These are phyloP conservation scores for Ophiocordyceps robertsii DNA, from an alignment of 2,329 filamentous ascomycete genomes.

Conservation along the genomic window DNA sequence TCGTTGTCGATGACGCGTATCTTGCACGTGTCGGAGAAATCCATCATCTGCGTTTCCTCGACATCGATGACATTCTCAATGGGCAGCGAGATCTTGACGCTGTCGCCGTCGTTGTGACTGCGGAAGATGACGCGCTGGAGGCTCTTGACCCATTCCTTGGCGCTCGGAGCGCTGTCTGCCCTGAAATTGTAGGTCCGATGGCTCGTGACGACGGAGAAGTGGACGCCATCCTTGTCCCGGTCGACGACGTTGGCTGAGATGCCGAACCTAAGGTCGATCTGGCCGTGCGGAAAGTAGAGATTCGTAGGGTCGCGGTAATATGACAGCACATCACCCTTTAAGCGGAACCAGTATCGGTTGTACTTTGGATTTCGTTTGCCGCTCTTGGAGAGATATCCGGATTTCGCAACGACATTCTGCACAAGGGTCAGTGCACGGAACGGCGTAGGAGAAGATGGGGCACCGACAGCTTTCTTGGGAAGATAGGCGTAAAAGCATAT, in stretches of 20 bases:
- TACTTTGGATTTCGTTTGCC: constrained; percentile 81
- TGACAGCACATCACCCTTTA: constrained; percentile 83
- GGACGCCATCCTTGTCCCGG: constrained; percentile 61
- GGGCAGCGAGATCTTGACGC: constrained; percentile 87
- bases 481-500: constrained; percentile 96
- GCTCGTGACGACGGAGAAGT: constrained; percentile 72
- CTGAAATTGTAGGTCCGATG: constrained; percentile 76
- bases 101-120: constrained; percentile 91
- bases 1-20: constrained; percentile 86
- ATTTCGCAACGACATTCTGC: constrained; percentile 64
- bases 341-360: constrained; percentile 80
- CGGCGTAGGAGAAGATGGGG: background rate
- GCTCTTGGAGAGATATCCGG: constrained; percentile 77
- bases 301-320: constrained; percentile 79
- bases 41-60: constrained; percentile 80
- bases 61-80: constrained; percentile 84
- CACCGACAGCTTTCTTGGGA: constrained; percentile 72
- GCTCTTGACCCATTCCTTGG: constrained; percentile 92
- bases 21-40: constrained; percentile 88
- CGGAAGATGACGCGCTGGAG: constrained; percentile 91
- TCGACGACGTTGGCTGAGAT: constrained; percentile 73
- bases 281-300: constrained; percentile 80
- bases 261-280: constrained; percentile 83
- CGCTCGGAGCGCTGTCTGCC: constrained; percentile 76
- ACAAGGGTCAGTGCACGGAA: constrained; percentile 5